Conservation (phyloP, 306 rosid species). For the Clitoria ternatea region DNA sequence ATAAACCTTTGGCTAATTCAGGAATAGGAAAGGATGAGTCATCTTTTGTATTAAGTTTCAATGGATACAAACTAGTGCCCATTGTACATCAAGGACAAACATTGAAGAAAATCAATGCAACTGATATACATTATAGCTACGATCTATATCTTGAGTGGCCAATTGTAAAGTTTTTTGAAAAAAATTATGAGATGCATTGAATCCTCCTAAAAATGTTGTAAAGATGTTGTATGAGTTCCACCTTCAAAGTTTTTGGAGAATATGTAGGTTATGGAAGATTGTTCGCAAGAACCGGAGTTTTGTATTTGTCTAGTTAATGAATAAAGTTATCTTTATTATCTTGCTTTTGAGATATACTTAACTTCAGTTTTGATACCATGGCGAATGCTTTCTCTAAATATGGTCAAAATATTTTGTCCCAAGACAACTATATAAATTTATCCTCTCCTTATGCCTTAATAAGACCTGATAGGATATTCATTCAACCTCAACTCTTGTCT, state of each 20-base stretch:
- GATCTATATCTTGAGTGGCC: constrained; percentile 21
- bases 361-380: constrained; percentile 15
- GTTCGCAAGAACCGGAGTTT: constrained; percentile 11
- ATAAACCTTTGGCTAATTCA: constrained; percentile 32
- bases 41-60: constrained; percentile 16
- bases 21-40: constrained; percentile 23
- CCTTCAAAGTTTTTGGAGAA: constrained; percentile 16
- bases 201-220: constrained; percentile 5
- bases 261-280: neutral
- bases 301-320: constrained; percentile 12
- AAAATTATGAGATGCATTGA: neutral
- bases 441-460: neutral
- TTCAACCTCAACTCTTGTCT: neutral
- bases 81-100: constrained; percentile 17
- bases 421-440: neutral
- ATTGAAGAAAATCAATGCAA: constrained; percentile 26
- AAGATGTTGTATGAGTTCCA: neutral
- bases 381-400: neutral
- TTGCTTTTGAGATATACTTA: constrained; percentile 8
- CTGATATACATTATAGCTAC: neutral
- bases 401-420: neutral
- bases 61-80: constrained; percentile 18
- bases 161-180: constrained; percentile 15
- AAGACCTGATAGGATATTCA: constrained; percentile 1
- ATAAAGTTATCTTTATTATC: too few relatives aligned